Conservation (phyloP, 371 early-diverging fungal genomes). For the Lichtheimia ornata region DNA sequence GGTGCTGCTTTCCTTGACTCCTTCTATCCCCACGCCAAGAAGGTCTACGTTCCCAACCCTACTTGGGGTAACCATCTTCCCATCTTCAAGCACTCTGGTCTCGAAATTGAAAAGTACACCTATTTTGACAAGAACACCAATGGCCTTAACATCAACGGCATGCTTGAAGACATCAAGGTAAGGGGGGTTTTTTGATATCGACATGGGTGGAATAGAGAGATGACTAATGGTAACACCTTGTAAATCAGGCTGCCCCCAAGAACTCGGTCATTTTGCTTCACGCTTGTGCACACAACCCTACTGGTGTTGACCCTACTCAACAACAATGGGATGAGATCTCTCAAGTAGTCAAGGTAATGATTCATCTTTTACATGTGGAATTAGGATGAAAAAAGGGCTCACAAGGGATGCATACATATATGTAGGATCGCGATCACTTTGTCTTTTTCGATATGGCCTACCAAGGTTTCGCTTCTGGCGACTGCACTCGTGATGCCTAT, state of each 20-base stretch:
- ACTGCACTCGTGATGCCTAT: slow-evolving; percentile 89
- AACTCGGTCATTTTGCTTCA: slow-evolving; percentile 93
- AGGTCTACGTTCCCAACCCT: slow-evolving; percentile 92
- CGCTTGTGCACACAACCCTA: slow-evolving; percentile 99
- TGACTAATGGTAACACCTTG: slow-evolving; percentile 3
- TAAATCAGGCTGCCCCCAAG: slow-evolving; percentile 71
- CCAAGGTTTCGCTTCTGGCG: slow-evolving; percentile 98
- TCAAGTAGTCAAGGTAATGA: slow-evolving; percentile 66
- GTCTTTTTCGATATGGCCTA: slow-evolving; percentile 99
- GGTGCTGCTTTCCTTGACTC: slow-evolving; percentile 89
- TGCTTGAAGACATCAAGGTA: slow-evolving; percentile 88
- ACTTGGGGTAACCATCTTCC: slow-evolving; percentile 98
- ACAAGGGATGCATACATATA: slow-evolving; percentile 2
- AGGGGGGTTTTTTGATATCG: neutral
- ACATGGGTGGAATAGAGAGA: no score
- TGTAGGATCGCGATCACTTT: slow-evolving; percentile 63
- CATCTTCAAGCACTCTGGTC: slow-evolving; percentile 90
- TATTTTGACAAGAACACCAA: slow-evolving; percentile 95
- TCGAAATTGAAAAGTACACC: slow-evolving; percentile 85
- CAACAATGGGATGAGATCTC: slow-evolving; percentile 93
- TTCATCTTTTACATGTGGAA: neutral
- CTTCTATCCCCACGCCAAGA: slow-evolving; percentile 85
- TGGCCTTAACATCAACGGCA: slow-evolving; percentile 91
- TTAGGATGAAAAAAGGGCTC: slow-evolving; percentile 6
- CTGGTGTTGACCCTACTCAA: slow-evolving; percentile 95